phyloP scores from a whole-genome alignment of 2,329 filamentous ascomycete genomes.

The Cladosporium cucumerinum region DNA sequence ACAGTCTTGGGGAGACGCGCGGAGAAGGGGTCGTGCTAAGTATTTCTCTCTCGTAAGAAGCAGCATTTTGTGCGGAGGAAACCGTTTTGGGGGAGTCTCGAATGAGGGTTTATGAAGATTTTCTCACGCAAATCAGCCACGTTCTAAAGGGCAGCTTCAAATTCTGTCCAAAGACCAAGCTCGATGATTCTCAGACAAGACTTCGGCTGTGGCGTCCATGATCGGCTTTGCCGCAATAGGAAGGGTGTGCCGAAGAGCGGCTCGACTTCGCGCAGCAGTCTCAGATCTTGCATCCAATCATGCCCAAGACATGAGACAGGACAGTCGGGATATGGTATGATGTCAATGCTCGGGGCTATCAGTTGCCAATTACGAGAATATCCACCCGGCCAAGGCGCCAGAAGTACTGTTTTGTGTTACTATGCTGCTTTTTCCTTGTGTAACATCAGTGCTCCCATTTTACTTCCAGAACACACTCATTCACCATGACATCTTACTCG shows the following conservation, averaged over 20 bases:
- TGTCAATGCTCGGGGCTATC: constrained; percentile 2
- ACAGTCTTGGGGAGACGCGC: constrained; percentile 1
- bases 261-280: background rate
- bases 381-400: background rate
- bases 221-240: background rate
- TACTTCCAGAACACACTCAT: background rate
- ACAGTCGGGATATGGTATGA: background rate
- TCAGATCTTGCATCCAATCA: background rate
- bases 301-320: background rate
- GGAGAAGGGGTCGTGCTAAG: background rate
- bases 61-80: background rate
- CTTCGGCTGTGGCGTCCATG: constrained; percentile 5
- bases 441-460: background rate
- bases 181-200: background rate
- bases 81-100: background rate
- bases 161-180: background rate
- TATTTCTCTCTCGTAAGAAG: background rate
- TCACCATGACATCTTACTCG: constrained; percentile 1
- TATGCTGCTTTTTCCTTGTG: background rate
- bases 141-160: background rate
- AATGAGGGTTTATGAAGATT: background rate
- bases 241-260: background rate
- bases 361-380: background rate
- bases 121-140: background rate
- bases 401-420: background rate